These are phyloP conservation scores for Hygrophila difformis DNA, from an alignment of 257 asterid genomes.

Conservation along the genomic window DNA sequence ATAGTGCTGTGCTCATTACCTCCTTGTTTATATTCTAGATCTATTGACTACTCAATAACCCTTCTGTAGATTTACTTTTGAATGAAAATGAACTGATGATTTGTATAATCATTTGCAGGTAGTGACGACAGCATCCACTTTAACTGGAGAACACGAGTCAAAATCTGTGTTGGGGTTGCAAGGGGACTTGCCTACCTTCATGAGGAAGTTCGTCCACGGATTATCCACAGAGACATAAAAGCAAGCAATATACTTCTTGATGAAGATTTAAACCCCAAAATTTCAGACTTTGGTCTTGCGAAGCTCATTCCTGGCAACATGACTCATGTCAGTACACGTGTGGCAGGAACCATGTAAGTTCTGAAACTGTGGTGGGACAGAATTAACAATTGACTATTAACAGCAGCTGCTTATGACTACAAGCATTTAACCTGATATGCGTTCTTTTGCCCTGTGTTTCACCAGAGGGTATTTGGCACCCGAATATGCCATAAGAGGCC, in stretches of 20 bases:
- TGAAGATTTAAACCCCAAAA: slow-evolving; percentile 51
- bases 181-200: slow-evolving; percentile 68
- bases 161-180: slow-evolving; percentile 57
- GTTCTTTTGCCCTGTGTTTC: neutral
- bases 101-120: slow-evolving; percentile 24
- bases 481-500: slow-evolving; percentile 66
- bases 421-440: neutral
- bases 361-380: too few relatives aligned
- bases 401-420: neutral
- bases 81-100: too few relatives aligned
- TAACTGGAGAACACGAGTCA: slow-evolving; percentile 44
- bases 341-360: slow-evolving; percentile 78
- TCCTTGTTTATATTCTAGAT: neutral
- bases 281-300: slow-evolving; percentile 79
- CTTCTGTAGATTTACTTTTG: too few relatives aligned
- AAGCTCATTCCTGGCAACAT: slow-evolving; percentile 54
- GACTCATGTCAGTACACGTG: slow-evolving; percentile 72
- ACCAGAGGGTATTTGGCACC: slow-evolving; percentile 78
- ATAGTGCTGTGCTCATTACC: too few relatives aligned
- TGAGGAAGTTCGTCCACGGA: slow-evolving; percentile 65
- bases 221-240: slow-evolving; percentile 73
- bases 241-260: slow-evolving; percentile 75
- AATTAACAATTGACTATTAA: too few relatives aligned
- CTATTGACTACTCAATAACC: neutral
- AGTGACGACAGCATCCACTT: slow-evolving; percentile 27